phyloP scores from a whole-genome alignment of 495 filamentous ascomycete species.

The Thermothielavioides terrestris region DNA sequence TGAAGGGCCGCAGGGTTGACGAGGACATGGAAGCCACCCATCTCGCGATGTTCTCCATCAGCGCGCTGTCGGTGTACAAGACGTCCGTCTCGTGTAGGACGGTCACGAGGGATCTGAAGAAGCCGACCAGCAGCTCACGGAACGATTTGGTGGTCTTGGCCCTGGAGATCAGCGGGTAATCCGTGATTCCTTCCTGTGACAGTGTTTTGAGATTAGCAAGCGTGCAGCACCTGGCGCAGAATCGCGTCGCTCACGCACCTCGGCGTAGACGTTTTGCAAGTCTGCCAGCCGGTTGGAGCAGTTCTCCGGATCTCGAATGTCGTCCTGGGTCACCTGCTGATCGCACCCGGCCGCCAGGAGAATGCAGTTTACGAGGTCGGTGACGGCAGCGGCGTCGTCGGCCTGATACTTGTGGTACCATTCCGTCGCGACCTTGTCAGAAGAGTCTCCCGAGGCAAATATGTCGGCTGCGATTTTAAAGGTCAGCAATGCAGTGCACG shows the following conservation, averaged over 20 bases:
- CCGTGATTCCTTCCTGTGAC: constrained; percentile 60
- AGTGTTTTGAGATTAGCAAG: neutral
- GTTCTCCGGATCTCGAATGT: constrained; percentile 81
- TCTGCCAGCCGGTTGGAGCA: constrained; percentile 58
- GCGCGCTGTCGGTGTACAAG: constrained; percentile 60
- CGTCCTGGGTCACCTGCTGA: constrained; percentile 59
- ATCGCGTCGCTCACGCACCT: constrained; percentile 35
- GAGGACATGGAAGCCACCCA: constrained; percentile 87
- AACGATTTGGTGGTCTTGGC: constrained; percentile 63
- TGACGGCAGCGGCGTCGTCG: constrained; percentile 58
- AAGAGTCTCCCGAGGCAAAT: constrained; percentile 59
- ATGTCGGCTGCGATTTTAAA: constrained; percentile 65
- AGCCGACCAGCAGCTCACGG: constrained; percentile 62
- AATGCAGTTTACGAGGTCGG: constrained; percentile 82
- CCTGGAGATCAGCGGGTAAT: constrained; percentile 88
- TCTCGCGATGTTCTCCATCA: constrained; percentile 75
- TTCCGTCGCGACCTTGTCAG: constrained; percentile 67
- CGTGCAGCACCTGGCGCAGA: constrained; percentile 15
- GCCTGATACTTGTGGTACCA: constrained; percentile 71
- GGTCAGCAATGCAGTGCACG: constrained; percentile 18
- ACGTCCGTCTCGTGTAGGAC: constrained; percentile 65
- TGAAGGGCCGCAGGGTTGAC: constrained; percentile 71
- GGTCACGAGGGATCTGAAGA: constrained; percentile 64
- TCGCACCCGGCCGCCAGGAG: constrained; percentile 75
- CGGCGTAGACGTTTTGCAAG: constrained; percentile 71